Evolutionary conservation across 495 filamentous ascomycete species (phyloP).

Genomic region (Trichoderma reesei): DNA sequence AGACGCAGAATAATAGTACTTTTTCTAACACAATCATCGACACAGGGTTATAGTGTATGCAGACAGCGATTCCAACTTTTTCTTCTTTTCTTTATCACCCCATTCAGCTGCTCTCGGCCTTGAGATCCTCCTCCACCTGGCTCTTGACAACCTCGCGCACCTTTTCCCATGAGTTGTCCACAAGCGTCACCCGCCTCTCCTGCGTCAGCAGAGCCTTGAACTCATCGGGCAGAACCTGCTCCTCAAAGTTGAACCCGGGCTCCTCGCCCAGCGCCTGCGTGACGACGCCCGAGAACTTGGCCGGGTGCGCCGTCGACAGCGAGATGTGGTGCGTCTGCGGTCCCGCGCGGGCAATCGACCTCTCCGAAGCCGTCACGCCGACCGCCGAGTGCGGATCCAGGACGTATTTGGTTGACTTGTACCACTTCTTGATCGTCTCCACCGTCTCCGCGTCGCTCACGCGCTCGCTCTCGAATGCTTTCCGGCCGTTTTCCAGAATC

Average conservation of each 20-base stretch:
- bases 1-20: too few species aligned
- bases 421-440: slow-evolving; percentile 58
- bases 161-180: slow-evolving; percentile 39
- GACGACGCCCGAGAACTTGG: slow-evolving; percentile 76
- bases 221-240: slow-evolving; percentile 64
- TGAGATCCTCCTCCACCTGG: slow-evolving; percentile 46
- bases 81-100: neutral
- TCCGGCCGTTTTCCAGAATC: slow-evolving; percentile 53
- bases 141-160: slow-evolving; percentile 46
- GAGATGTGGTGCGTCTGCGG: slow-evolving; percentile 54
- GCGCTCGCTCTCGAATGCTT: slow-evolving; percentile 70
- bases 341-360: slow-evolving; percentile 47
- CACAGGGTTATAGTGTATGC: too few species aligned
- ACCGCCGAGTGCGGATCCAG: slow-evolving; percentile 90
- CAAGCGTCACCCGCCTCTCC: slow-evolving; percentile 48
- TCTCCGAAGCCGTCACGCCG: slow-evolving; percentile 60
- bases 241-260: slow-evolving; percentile 57
- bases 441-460: slow-evolving; percentile 72
- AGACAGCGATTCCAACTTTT: too few species aligned
- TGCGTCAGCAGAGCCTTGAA: slow-evolving; percentile 62
- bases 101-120: slow-evolving; percentile 19
- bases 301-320: slow-evolving; percentile 85
- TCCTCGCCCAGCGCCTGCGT: slow-evolving; percentile 59
- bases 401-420: slow-evolving; percentile 58
- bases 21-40: too few species aligned